Base-by-base conservation (phyloP, 2,329 filamentous ascomycete genomes). In the Aspergillus vadensis region DNA sequence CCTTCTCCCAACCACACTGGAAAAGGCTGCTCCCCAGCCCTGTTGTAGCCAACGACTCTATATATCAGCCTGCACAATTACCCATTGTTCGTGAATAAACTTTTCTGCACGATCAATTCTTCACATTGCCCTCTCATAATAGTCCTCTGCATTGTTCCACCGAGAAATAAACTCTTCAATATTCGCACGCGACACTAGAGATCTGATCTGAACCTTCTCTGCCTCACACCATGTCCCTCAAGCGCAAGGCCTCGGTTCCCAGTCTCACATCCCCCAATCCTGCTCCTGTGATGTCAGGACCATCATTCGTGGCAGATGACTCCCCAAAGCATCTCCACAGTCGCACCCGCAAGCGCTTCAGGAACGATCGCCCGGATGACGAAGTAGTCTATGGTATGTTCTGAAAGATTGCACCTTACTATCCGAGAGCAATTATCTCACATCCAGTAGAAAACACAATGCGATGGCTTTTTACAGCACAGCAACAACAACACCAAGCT, bases 311-410 rank as follows among this genome's bases (percentile, higher is more conserved):
- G 27, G 67, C 72, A 62, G 68, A 72, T 43, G 74, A 76, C 55
- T 67, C 66, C 17, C 71, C 74, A 17, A 73, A 70, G 67, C 74
- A 86, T 65, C 78, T 86, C 48, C 79, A 83, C 65, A 81, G 80
- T 62, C 81, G 86, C 17, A 88, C 86, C 58, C 78, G 82, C 61
- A 88, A 88, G 72, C 76, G 86, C 36, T 80, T 83, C 64, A 79
- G 85, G 60, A 81, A 87, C 70, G 82, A 83, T 67, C 78, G 85
- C 48, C 86, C 85, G 0, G 80, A 85, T 57, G 84, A 86, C 57
- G 75, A 80, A 57, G 72, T 77, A 15, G 79, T 88, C 58, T 82
- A 86, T 69, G 80, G 85, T 86, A 74, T 65, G 77, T 10, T n/a
- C 50, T 5, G 7, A 12, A 17, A 23, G 17, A 41, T 12, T 21